Conservation (phyloP, 2,329 filamentous ascomycete species). For the Calycina herbarum region DNA sequence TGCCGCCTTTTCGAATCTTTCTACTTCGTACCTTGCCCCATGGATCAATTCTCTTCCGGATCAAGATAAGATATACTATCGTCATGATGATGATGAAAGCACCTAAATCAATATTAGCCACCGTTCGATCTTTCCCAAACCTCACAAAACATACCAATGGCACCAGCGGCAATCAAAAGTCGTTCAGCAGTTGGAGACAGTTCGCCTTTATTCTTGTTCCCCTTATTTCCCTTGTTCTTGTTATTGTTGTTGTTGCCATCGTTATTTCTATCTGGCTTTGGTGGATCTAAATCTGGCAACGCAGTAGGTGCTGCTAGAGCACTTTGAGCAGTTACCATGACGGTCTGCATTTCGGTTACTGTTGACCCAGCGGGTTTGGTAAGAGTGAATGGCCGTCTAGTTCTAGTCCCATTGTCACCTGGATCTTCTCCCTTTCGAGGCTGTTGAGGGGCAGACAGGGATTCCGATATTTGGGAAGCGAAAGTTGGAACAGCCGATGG, state of each 20-base stretch:
- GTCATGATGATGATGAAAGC: constrained; percentile 34
- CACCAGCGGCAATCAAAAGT: constrained; percentile 32
- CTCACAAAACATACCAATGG: constrained; percentile 30
- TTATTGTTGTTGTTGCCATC: constrained; percentile 10
- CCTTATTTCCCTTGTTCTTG: constrained; percentile 8
- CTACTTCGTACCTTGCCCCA: constrained; percentile 21
- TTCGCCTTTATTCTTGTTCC: constrained; percentile 5
- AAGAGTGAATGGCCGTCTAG: neutral
- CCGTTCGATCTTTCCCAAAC: neutral
- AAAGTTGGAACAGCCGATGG: neutral
- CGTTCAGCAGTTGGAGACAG: constrained; percentile 31
- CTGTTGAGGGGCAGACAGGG: neutral
- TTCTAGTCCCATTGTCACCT: neutral
- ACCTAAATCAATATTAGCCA: constrained; percentile 23
- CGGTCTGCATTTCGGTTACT: constrained; percentile 7
- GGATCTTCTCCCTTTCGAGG: constrained; percentile 6
- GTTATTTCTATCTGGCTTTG: neutral
- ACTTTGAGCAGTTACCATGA: constrained; percentile 13
- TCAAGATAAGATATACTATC: constrained; percentile 30
- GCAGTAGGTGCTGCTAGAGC: constrained; percentile 12
- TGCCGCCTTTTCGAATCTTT: constrained; percentile 27
- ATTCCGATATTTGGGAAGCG: neutral
- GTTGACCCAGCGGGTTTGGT: constrained; percentile 5
- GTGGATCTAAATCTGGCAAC: constrained; percentile 13
- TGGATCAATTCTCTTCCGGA: constrained; percentile 29